These are phyloP conservation scores for Leucocoprinus birnbaumii DNA, from an alignment of 768 basidiomycete species.

Conservation along the genomic window DNA sequence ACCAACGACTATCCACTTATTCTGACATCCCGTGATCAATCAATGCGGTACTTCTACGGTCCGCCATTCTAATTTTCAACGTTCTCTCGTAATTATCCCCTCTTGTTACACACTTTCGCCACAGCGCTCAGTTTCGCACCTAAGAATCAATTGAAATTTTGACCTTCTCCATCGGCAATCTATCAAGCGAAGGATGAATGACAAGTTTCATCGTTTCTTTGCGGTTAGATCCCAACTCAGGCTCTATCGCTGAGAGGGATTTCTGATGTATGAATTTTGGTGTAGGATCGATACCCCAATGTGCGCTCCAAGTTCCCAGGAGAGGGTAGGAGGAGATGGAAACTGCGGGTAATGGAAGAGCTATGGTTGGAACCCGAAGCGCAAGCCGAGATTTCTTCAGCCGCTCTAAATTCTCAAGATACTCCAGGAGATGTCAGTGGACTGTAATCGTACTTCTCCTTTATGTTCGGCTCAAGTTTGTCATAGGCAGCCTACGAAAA, in stretches of 20 bases:
- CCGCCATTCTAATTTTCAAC: not conserved
- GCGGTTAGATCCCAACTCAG: not conserved
- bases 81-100: not conserved
- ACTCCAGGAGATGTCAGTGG: constrained; percentile 6
- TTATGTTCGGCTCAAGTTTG: not conserved
- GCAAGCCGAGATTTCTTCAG: constrained; percentile 11
- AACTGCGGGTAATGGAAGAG: constrained; percentile 46
- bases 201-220: not conserved
- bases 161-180: not conserved
- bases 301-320: constrained; percentile 42
- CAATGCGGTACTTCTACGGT: not conserved
- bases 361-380: constrained; percentile 38
- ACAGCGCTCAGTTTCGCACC: not conserved
- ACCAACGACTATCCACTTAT: not conserved
- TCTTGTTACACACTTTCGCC: not conserved
- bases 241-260: not conserved
- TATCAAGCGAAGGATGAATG: constrained; percentile 3
- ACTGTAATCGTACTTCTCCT: not conserved
- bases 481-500: constrained; percentile 2
- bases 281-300: constrained; percentile 33
- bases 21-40: constrained; percentile 5
- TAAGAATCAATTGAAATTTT: not conserved
- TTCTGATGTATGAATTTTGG: not conserved
- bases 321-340: constrained; percentile 57
- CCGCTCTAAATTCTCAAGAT: constrained; percentile 13